These are phyloP conservation scores for Colletotrichum salicis DNA, from an alignment of 2,329 filamentous ascomycete species.

Conservation along the genomic window DNA sequence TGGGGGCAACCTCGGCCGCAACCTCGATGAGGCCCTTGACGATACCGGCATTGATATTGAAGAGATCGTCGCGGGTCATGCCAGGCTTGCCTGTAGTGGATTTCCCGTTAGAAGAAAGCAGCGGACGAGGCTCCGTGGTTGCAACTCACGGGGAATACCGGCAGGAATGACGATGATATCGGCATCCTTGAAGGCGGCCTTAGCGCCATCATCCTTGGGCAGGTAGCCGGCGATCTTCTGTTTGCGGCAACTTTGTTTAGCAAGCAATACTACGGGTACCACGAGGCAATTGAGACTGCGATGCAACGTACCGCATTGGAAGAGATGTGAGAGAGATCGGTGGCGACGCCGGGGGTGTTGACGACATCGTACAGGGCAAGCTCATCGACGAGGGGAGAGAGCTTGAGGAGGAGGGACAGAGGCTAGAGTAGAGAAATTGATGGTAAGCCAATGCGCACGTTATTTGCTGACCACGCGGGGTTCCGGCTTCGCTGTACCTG, in stretches of 20 bases:
- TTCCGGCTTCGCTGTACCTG: constrained; percentile 70
- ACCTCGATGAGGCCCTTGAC: constrained; percentile 93
- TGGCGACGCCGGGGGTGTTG: constrained; percentile 95
- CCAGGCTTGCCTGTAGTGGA: constrained; percentile 85
- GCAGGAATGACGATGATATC: constrained; percentile 98
- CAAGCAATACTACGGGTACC: not conserved
- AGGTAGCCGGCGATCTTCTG: constrained; percentile 90
- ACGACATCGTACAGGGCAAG: constrained; percentile 99
- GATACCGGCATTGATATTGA: constrained; percentile 99
- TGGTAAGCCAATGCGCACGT: constrained; percentile 34
- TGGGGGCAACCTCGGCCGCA: constrained; percentile 86
- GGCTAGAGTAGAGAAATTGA: constrained; percentile 66
- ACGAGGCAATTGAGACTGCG: constrained; percentile 8
- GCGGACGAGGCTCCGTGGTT: not conserved
- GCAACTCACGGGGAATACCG: constrained; percentile 88
- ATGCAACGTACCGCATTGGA: constrained; percentile 74
- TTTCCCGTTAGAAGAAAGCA: constrained; percentile 20
- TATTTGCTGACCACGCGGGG: constrained; percentile 18
- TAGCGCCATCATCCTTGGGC: constrained; percentile 85
- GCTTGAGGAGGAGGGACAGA: constrained; percentile 95
- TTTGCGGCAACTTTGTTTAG: constrained; percentile 19
- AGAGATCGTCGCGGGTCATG: constrained; percentile 99
- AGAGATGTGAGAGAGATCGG: constrained; percentile 97
- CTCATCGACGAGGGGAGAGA: constrained; percentile 86
- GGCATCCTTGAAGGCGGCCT: constrained; percentile 88